Percentiles rank a stretch among this genome's conserved stretches.
phyloP scores from a whole-genome alignment of 345 rosid species.

The Arabidopsis suecica region DNA sequence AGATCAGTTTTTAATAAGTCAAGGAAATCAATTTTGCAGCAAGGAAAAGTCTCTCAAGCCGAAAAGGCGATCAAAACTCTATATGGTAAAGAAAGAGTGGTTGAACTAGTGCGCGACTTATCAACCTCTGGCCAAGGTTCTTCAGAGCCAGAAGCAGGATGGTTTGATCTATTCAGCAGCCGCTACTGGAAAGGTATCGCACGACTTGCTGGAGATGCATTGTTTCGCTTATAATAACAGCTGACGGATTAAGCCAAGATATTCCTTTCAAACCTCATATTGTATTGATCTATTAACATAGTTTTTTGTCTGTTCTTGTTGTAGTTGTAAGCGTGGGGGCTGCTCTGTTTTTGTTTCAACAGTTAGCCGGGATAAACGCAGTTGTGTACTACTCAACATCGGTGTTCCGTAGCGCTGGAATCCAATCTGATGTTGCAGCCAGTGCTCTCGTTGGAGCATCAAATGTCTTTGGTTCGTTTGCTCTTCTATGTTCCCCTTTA shows the following conservation, averaged over 20 bases:
- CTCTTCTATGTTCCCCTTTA: neutral
- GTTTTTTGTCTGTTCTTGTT: constrained; percentile 37
- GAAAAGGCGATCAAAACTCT: constrained; percentile 80
- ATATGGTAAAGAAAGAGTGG: constrained; percentile 92
- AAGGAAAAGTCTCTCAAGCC: constrained; percentile 80
- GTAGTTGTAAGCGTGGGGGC: constrained; percentile 98
- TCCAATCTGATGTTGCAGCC: constrained; percentile 96
- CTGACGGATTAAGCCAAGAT: neutral
- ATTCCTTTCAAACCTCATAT: neutral
- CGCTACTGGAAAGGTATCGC: constrained; percentile 90
- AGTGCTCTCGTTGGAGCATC: constrained; percentile 99
- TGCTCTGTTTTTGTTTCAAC: constrained; percentile 98
- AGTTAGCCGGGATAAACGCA: constrained; percentile 97
- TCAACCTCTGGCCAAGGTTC: constrained; percentile 68
- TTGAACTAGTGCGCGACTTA: constrained; percentile 82
- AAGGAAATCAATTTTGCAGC: constrained; percentile 54
- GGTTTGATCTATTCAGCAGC: constrained; percentile 91
- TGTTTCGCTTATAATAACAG: neutral
- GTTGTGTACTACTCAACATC: constrained; percentile 98
- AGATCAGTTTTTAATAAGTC: constrained; percentile 15
- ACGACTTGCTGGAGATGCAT: constrained; percentile 8
- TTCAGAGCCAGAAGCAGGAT: constrained; percentile 92
- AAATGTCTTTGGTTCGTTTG: constrained; percentile 77
- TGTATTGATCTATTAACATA: neutral
- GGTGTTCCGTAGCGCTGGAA: constrained; percentile 91